phyloP scores from a whole-genome alignment of 306 rosid species.

The Quillaja saponaria region DNA sequence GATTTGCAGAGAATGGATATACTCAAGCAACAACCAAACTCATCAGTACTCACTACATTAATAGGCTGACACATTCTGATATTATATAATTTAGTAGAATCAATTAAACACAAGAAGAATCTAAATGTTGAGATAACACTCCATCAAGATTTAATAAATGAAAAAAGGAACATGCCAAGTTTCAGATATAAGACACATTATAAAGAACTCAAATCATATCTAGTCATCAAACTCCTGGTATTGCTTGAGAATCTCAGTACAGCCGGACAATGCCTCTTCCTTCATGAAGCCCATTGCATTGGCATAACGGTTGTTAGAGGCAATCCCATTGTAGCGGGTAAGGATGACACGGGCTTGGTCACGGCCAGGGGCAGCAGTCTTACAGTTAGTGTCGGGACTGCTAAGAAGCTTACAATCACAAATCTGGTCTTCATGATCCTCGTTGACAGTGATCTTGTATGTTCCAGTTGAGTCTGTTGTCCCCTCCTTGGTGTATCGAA shows the following conservation, averaged over 20 bases:
- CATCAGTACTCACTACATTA: too few species aligned
- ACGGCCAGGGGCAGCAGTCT: slow-evolving; percentile 53
- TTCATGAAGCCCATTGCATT: slow-evolving; percentile 68
- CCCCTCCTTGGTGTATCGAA: slow-evolving; percentile 52
- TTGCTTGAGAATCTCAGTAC: slow-evolving; percentile 63
- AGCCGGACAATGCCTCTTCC: slow-evolving; percentile 48
- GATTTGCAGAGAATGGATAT: slow-evolving; percentile 22
- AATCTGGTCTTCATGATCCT: slow-evolving; percentile 67
- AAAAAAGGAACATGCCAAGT: slow-evolving; percentile 17
- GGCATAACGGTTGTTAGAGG: slow-evolving; percentile 54
- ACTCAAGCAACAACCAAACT: slow-evolving; percentile 14
- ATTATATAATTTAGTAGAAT: slow-evolving; percentile 25
- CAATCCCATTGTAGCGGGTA: slow-evolving; percentile 72
- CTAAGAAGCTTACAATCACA: slow-evolving; percentile 68
- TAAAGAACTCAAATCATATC: slow-evolving; percentile 31
- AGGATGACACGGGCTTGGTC: slow-evolving; percentile 83
- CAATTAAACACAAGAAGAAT: slow-evolving; percentile 37
- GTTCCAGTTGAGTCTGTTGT: slow-evolving; percentile 60
- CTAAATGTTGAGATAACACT: slow-evolving; percentile 44
- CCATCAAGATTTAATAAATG: slow-evolving; percentile 36
- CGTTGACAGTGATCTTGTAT: slow-evolving; percentile 47
- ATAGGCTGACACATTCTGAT: background rate
- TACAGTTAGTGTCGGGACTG: slow-evolving; percentile 59
- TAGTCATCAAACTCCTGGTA: slow-evolving; percentile 67
- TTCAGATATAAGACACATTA: slow-evolving; percentile 13